Evolutionary conservation across 345 rosid genomes (phyloP), one percentile per base, ranked within the genome.

Genomic region (Geranium rotundifolium): DNA sequence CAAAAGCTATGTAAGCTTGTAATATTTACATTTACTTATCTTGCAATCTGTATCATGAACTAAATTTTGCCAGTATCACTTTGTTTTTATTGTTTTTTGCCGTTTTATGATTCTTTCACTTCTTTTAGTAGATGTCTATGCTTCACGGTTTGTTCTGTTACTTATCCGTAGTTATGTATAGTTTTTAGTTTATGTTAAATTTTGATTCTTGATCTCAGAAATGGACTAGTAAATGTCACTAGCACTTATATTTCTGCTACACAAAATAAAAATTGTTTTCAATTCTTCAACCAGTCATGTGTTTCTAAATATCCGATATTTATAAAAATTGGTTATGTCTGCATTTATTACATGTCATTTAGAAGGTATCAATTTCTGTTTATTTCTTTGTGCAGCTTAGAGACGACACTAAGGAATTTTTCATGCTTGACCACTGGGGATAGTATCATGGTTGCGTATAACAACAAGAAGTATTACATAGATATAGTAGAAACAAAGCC

Each of bases 391-490:
- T 80, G 75, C 84, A 93, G 99, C 86, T 76, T 93, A 71, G 99
- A 90, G 85, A 88, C 97, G 30, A 88, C 99, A 3, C 74, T 93
- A 58, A 86, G 99, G 81, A 93, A 90, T 72, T 93, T 86, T 78
- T 93, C 97, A 30, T 93, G 99, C 81, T 80, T 93, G 71, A 90
- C 99, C 19, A 81, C 90, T 69, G 99, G 99, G 72, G 96, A 93
- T 70, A 88, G 96, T 77, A 90, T 93, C 67, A 93, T 93, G 99
- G 99, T 93, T 71, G 96, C 97, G 17, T 93, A 93, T 71, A 93
- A 90, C 84, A 90, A 88, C 72, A 93, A 93, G 76, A 90, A 93
- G 55, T 93, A 93, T 75, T 93, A 90, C 77, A 90, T 93, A 73
- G 97, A 93, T 78, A 93, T 93, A 57, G 58, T 90, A 67, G 97